A percentile compares a stretch with the other conserved stretches of the same genome.
Evolutionary conservation across 2,329 filamentous ascomycete genomes (phyloP).

Genomic region (Cadophora luteo-olivacea): DNA sequence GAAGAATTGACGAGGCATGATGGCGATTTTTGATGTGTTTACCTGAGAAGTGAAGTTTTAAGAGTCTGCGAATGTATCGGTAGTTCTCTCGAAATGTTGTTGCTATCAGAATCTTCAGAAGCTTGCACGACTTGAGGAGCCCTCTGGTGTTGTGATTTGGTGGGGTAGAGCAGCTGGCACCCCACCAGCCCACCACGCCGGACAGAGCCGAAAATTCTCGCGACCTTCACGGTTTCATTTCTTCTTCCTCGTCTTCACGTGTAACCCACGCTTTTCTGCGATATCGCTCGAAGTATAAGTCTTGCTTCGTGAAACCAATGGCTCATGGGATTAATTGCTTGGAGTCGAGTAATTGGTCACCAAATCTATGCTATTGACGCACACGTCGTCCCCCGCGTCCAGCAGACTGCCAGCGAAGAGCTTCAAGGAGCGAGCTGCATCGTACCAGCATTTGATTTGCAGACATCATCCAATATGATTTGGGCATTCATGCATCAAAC

Average conservation of each 20-base stretch:
- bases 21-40: conserved; percentile 34
- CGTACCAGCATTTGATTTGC: conserved; percentile 26
- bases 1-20: conserved; percentile 94
- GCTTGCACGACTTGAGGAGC: not conserved
- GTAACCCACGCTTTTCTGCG: not conserved
- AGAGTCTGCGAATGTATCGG: conserved; percentile 8
- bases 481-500: conserved; percentile 28
- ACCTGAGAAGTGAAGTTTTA: conserved; percentile 1
- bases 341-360: conserved; percentile 19
- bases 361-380: conserved; percentile 5
- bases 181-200: conserved; percentile 9
- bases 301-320: conserved; percentile 12
- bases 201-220: conserved; percentile 14
- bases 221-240: not conserved
- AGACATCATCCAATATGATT: conserved; percentile 14
- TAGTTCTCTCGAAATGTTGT: not conserved
- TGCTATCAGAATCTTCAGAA: conserved; percentile 13
- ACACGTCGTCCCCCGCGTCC: conserved; percentile 1
- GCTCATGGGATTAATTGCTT: conserved; percentile 4
- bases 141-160: conserved; percentile 7
- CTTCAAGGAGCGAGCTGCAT: conserved; percentile 26
- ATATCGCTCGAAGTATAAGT: not conserved
- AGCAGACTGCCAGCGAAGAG: conserved; percentile 20
- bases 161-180: conserved; percentile 1
- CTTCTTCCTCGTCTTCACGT: not conserved